Evolutionary conservation across 345 rosid species (phyloP).

Genomic region (Populus euphratica): DNA sequence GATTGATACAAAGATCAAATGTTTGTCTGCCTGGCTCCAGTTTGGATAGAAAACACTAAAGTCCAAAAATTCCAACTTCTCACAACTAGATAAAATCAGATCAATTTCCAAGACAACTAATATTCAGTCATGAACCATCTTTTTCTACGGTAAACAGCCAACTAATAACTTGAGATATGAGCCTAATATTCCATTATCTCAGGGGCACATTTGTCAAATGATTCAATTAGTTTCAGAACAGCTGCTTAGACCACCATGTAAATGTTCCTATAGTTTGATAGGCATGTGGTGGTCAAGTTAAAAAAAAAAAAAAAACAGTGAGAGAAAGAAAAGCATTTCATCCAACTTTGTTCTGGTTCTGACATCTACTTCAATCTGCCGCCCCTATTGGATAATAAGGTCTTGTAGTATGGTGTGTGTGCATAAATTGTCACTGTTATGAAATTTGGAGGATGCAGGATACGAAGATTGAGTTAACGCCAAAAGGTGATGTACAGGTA

Average conservation of each 20-base stretch:
- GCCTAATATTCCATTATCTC: neutral
- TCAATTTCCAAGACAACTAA: neutral
- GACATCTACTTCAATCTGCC: neutral
- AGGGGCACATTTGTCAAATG: neutral
- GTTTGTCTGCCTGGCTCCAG: neutral
- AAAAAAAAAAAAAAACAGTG: too few relatives aligned
- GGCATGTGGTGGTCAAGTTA: neutral
- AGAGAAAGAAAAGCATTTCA: neutral
- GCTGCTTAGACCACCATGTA: neutral
- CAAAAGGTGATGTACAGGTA: neutral
- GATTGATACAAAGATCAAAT: neutral
- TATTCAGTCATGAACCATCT: neutral
- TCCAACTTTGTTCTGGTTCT: neutral
- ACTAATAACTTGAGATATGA: neutral
- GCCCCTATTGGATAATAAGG: neutral
- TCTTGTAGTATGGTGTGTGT: neutral
- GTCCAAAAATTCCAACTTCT: neutral
- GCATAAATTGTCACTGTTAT: neutral
- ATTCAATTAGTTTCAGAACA: neutral
- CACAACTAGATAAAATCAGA: neutral
- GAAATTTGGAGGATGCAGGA: neutral
- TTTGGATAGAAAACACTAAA: neutral
- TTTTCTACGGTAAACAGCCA: neutral
- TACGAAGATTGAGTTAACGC: neutral
- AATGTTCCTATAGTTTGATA: neutral